Evolutionary conservation across 1,284 basidiomycete species (phyloP).

Genomic region (Ganoderma resinaceum): DNA sequence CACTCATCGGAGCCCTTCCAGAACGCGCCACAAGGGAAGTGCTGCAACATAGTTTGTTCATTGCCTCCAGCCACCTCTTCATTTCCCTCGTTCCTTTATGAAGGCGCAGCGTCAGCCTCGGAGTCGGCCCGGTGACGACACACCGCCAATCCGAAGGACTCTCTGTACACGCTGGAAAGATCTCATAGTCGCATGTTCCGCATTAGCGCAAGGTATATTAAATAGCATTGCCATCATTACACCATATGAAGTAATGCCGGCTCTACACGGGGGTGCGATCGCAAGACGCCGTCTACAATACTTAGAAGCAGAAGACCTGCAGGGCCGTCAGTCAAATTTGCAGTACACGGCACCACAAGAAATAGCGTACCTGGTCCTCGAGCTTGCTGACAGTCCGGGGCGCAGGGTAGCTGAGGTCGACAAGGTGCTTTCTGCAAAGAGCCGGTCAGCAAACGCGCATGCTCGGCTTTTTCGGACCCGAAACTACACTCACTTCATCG

Average conservation of each 20-base stretch:
- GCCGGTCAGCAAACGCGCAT: neutral
- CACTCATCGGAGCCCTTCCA: neutral
- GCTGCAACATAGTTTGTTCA: neutral
- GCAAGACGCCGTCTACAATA: neutral
- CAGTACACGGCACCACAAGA: neutral
- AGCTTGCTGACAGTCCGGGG: conserved; percentile 94
- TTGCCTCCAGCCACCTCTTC: neutral
- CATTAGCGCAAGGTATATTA: conserved; percentile 12
- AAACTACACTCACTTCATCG: conserved; percentile 84
- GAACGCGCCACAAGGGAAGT: neutral
- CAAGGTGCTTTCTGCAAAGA: conserved; percentile 80
- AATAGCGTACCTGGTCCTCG: conserved; percentile 77
- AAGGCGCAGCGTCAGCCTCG: neutral
- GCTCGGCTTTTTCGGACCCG: neutral
- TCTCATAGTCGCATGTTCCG: neutral
- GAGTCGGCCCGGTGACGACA: conserved; percentile 7
- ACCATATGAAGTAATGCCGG: conserved; percentile 20
- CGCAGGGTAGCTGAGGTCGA: conserved; percentile 85
- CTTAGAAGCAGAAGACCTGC: conserved; percentile 56
- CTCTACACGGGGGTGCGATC: conserved; percentile 9
- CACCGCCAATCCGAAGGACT: neutral
- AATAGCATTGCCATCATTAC: conserved; percentile 18
- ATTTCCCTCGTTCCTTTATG: neutral
- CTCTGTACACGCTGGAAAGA: neutral
- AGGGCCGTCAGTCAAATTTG: neutral